phyloP scores from a whole-genome alignment of 2,329 filamentous ascomycete genomes.

The Stromatinia cepivora region DNA sequence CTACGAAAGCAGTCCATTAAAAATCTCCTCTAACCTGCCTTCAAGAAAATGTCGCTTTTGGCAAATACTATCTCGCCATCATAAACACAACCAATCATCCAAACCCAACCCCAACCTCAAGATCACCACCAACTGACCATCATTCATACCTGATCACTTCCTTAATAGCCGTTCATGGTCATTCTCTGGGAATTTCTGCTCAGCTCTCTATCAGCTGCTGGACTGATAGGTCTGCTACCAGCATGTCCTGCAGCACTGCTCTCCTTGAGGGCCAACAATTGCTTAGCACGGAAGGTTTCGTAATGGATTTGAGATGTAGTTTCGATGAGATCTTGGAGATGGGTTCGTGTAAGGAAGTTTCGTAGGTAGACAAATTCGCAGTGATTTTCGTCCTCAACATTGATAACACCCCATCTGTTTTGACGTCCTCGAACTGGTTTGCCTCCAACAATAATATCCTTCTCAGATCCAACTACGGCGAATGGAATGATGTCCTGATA shows the following conservation, averaged over 20 bases:
- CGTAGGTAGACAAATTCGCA: slow-evolving; percentile 99
- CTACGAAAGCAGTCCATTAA: slow-evolving; percentile 33
- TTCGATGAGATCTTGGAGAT: slow-evolving; percentile 98
- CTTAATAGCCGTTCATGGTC: slow-evolving; percentile 98
- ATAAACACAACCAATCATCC: slow-evolving; percentile 32
- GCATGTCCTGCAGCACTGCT: slow-evolving; percentile 77
- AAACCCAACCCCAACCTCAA: slow-evolving; percentile 20
- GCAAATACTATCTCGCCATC: slow-evolving; percentile 38
- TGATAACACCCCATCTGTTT: slow-evolving; percentile 99
- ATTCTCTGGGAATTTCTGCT: slow-evolving; percentile 96
- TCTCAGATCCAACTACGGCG: slow-evolving; percentile 96
- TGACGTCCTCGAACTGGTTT: slow-evolving; percentile 97
- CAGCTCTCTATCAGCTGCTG: slow-evolving; percentile 88
- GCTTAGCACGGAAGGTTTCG: slow-evolving; percentile 99
- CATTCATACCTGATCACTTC: slow-evolving; percentile 18
- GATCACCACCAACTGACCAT: slow-evolving; percentile 13
- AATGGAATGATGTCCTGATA: slow-evolving; percentile 87
- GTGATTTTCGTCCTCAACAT: slow-evolving; percentile 98
- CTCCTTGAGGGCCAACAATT: slow-evolving; percentile 96
- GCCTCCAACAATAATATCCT: slow-evolving; percentile 94
- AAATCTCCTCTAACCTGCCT: slow-evolving; percentile 36
- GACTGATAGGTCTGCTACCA: slow-evolving; percentile 90
- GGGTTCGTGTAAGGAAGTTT: slow-evolving; percentile 97
- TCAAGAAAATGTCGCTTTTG: slow-evolving; percentile 42
- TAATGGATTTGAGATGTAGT: slow-evolving; percentile 99